These are phyloP conservation scores for Clarireedia monteithiana DNA, from an alignment of 2,329 filamentous ascomycete genomes.

Conservation along the genomic window DNA sequence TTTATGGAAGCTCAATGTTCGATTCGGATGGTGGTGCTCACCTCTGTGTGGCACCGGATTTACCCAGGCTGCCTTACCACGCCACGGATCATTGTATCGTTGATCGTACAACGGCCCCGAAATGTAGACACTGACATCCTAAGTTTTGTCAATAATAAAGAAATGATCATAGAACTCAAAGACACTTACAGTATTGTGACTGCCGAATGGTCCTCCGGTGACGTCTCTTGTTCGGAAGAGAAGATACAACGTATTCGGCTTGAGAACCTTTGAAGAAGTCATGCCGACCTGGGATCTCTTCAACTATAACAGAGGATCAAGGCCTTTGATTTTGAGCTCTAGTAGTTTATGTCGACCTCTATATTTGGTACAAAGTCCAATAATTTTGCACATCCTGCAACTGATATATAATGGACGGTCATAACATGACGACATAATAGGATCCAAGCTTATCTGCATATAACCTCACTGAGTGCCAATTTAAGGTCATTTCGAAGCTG, in stretches of 20 bases:
- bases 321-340: too few species aligned
- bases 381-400: too few species aligned
- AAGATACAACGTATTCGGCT: background rate
- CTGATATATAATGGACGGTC: too few species aligned
- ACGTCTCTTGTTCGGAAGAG: background rate
- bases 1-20: background rate
- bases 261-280: background rate
- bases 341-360: too few species aligned
- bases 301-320: too few species aligned
- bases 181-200: background rate
- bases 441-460: too few species aligned
- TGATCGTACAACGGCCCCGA: background rate
- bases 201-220: background rate
- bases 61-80: background rate
- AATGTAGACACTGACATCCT: background rate
- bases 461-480: too few species aligned
- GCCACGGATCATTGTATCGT: background rate
- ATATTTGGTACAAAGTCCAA: too few species aligned
- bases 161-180: background rate
- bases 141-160: background rate
- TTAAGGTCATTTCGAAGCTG: too few species aligned
- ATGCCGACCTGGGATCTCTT: background rate
- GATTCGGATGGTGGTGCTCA: background rate
- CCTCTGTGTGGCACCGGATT: background rate
- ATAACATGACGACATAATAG: too few species aligned